Base-by-base conservation (phyloP, 306 rosid genomes). In the Acacia crassicarpa region DNA sequence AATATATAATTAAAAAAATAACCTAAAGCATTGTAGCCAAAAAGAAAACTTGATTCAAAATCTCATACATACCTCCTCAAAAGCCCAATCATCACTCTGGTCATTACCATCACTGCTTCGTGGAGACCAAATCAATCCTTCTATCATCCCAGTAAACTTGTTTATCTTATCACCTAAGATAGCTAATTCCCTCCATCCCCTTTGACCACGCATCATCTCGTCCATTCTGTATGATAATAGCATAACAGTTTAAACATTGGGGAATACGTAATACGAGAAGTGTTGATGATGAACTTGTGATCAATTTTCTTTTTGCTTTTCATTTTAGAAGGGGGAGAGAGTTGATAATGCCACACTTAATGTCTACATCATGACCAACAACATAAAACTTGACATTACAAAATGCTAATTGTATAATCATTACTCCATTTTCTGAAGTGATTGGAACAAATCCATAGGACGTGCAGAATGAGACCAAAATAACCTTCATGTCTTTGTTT, bases 131-230 rank as follows among this genome's bases (percentile, higher is more conserved):
- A 95, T 91, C 79, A 92, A 85, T 88, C 98, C 98, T 89, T 95
- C 97, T 83, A 95, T 91, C 98, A 93, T 95, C 80, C 97, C 98
- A 83, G 94, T 89, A 67, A 95, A 89, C 91, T 94, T 95, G 89
- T 91, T 93, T 49, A 93, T 74, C 88, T 92, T 95, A 87, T 92
- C 99, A 43, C 99, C 99, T 91, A 95, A 84, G 83, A 89, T 72
- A 75, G 99, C 92, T 69, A 95, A 87, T 86, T 95, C 99, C 76
- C 98, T 90, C 99, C 99, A 95, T 54, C 99, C 99, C 91, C 94
- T 92, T 88, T 95, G 99, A 77, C 98, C 99, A 23, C 94, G 91
- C 99, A 95, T 95, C 99, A 95, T 93, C 87, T 95, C 98, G 80
- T 95, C 99, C 99, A 95, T 95, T 89, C 99, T 95, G 84, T 84